These are phyloP conservation scores for Oidiodendron maius DNA, from an alignment of 495 filamentous ascomycete genomes.

Conservation along the genomic window DNA sequence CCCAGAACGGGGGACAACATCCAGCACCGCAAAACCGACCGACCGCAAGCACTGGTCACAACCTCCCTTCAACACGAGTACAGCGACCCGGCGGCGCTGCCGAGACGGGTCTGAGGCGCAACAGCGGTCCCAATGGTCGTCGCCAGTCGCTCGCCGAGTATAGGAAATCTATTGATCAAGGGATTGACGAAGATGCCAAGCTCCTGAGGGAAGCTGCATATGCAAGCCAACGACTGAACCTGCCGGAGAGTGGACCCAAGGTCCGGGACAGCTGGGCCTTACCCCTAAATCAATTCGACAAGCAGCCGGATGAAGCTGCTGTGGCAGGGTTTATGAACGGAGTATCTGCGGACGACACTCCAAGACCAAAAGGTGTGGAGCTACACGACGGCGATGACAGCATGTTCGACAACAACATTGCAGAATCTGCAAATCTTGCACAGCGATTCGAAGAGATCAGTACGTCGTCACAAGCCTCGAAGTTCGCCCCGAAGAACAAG, in stretches of 20 bases:
- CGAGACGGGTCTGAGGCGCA: constrained; percentile 42
- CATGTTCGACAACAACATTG: constrained; percentile 34
- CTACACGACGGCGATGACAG: constrained; percentile 13
- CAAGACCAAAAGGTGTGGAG: constrained; percentile 13
- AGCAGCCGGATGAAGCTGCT: constrained; percentile 28
- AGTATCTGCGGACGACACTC: constrained; percentile 17
- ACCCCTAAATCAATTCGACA: constrained; percentile 24
- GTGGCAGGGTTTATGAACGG: constrained; percentile 22
- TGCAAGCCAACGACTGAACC: constrained; percentile 32
- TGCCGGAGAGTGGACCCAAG: constrained; percentile 31
- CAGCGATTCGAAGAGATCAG: constrained; percentile 25
- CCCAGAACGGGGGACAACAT: constrained; percentile 23
- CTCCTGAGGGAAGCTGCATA: constrained; percentile 58
- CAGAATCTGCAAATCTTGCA: constrained; percentile 44
- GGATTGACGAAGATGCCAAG: constrained; percentile 64
- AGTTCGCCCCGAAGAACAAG: constrained; percentile 49
- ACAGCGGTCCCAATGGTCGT: constrained; percentile 36
- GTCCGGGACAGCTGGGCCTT: constrained; percentile 20
- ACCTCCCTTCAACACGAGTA: background rate
- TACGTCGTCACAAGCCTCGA: constrained; percentile 35
- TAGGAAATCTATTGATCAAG: constrained; percentile 25
- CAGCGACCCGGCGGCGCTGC: constrained; percentile 15
- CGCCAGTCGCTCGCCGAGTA: constrained; percentile 35
- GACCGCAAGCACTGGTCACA: constrained; percentile 10
- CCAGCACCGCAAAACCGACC: constrained; percentile 29